These are phyloP conservation scores for Thoreauomyces humboldtii DNA, from an alignment of 192 early-diverging fungal species.

Conservation along the genomic window DNA sequence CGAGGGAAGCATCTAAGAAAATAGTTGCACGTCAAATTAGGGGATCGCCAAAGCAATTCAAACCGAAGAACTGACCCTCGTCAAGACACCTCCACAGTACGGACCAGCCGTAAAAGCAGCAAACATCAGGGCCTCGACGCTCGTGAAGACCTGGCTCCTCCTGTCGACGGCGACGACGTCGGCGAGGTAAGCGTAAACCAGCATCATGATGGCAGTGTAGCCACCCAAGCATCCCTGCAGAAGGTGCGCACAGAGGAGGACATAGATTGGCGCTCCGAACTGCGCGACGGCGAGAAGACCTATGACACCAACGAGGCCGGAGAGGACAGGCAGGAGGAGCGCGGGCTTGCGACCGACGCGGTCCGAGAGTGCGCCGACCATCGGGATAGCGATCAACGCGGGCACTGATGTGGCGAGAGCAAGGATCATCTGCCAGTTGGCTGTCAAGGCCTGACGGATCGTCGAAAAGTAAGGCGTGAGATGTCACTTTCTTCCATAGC, in stretches of 20 bases:
- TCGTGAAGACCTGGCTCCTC: conserved; percentile 31
- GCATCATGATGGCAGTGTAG: conserved; percentile 23
- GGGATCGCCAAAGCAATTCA: not conserved
- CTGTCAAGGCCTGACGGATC: conserved; percentile 26
- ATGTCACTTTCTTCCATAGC: no score
- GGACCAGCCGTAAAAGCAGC: conserved; percentile 38
- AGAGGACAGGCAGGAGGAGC: conserved; percentile 31
- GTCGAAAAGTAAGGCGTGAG: no score
- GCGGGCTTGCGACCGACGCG: conserved; percentile 37
- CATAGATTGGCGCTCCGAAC: conserved; percentile 34
- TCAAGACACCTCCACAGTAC: conserved; percentile 32
- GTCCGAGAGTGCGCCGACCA: conserved; percentile 37
- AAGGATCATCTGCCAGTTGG: conserved; percentile 34
- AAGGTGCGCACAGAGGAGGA: conserved; percentile 30
- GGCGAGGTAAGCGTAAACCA: conserved; percentile 35
- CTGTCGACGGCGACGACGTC: conserved; percentile 29
- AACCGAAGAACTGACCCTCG: conserved; percentile 17
- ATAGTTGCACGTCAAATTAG: no score
- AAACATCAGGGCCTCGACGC: conserved; percentile 37
- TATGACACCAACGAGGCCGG: conserved; percentile 24
- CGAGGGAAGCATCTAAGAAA: conserved; percentile 16
- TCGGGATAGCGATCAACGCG: conserved; percentile 35
- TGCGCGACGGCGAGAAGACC: conserved; percentile 29
- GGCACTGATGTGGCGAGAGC: conserved; percentile 32
- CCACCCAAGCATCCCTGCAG: conserved; percentile 39